Percentiles rank a stretch among this genome's conserved stretches.
phyloP scores from a whole-genome alignment of 257 asterid genomes.

The Salvia miltiorrhiza region DNA sequence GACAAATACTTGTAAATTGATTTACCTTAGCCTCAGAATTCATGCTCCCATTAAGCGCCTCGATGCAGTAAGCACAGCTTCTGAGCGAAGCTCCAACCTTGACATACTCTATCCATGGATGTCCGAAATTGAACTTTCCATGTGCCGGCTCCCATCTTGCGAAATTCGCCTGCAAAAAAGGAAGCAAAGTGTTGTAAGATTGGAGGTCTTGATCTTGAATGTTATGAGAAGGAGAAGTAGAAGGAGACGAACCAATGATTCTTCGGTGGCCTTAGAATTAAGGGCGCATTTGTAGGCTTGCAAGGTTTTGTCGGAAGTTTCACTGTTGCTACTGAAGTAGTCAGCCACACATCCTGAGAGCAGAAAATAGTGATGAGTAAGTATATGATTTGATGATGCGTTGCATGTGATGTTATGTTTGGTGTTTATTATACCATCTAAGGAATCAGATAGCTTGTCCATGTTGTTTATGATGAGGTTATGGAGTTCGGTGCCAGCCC shows the following conservation, averaged over 20 bases:
- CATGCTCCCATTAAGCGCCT: conserved; percentile 45
- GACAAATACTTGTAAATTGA: no score
- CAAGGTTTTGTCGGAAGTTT: conserved; percentile 28
- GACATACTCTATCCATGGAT: conserved; percentile 69
- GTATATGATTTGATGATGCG: neutral
- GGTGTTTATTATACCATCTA: conserved; percentile 48
- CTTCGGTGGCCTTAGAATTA: conserved; percentile 71
- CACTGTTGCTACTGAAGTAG: conserved; percentile 29
- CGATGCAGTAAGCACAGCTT: conserved; percentile 64
- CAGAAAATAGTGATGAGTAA: neutral
- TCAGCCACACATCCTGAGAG: conserved; percentile 48
- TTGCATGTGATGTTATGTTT: neutral
- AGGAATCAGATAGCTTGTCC: conserved; percentile 71
- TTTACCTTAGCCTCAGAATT: conserved; percentile 43
- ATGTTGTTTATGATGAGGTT: conserved; percentile 52
- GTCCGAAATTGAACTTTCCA: conserved; percentile 52
- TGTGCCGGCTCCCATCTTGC: conserved; percentile 83
- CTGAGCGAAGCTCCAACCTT: conserved; percentile 61
- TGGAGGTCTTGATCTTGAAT: neutral
- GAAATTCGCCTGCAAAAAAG: conserved; percentile 50
- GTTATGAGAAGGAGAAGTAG: neutral
- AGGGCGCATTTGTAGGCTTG: conserved; percentile 63
- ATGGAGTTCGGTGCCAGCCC: conserved; percentile 89
- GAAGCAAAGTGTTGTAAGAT: neutral
- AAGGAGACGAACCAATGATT: conserved; percentile 55